phyloP scores from a whole-genome alignment of 139 green algal genomes.

The Volvox africanus region DNA sequence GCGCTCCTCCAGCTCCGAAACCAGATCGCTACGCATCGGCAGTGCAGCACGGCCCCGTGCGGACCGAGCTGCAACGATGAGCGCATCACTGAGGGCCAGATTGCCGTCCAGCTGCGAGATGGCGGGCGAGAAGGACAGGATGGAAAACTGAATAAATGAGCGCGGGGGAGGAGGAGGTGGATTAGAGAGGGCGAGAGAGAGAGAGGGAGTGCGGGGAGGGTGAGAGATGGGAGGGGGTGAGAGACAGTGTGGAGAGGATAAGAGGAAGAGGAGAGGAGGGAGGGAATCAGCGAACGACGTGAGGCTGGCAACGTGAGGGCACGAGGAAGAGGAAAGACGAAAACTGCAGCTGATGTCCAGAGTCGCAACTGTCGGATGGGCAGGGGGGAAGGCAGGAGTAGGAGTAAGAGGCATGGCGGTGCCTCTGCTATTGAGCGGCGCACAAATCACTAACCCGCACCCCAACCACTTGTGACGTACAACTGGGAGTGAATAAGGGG shows the following conservation, averaged over 20 bases:
- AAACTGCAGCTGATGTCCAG: no score
- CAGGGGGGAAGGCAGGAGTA: no score
- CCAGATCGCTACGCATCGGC: neutral
- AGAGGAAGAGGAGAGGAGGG: neutral
- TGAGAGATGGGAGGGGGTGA: no score
- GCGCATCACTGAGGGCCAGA: conserved; percentile 56
- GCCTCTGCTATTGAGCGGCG: no score
- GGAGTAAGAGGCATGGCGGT: no score
- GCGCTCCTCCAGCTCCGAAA: conserved; percentile 1
- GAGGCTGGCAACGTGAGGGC: no score
- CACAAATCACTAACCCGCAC: no score
- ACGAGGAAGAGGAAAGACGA: no score
- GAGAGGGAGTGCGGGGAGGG: neutral
- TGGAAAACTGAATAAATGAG: no score
- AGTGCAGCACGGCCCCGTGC: neutral
- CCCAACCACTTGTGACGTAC: no score
- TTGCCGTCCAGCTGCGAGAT: conserved; percentile 53
- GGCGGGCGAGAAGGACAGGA: neutral
- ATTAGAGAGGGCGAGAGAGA: neutral
- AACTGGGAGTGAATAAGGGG: no score
- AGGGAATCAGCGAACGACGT: neutral
- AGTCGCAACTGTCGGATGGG: no score
- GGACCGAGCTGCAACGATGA: conserved; percentile 42
- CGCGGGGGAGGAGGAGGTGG: neutral
- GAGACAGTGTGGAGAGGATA: neutral